phyloP scores from a whole-genome alignment of 164 flowering plant species.

The Echeveria elegans region DNA sequence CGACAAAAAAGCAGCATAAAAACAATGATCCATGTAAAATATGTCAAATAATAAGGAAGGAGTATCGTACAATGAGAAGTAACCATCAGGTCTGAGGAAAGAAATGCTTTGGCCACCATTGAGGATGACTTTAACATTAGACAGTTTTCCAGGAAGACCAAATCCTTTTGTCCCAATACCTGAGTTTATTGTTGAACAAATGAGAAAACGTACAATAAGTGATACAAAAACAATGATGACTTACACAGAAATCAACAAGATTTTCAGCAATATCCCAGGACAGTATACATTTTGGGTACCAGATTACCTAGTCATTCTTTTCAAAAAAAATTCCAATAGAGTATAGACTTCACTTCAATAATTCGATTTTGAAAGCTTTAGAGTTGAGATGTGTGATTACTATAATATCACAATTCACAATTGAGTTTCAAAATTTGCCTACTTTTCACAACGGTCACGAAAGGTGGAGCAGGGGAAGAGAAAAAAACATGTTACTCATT shows the following conservation, averaged over 20 bases:
- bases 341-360: no score
- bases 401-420: no score
- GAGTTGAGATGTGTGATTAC: no score
- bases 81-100: slow-evolving; percentile 87
- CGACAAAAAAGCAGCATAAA: neutral
- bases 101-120: slow-evolving; percentile 85
- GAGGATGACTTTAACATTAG: slow-evolving; percentile 70
- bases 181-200: slow-evolving; percentile 9
- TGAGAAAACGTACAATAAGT: neutral
- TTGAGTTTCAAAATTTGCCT: no score
- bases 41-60: neutral
- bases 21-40: neutral
- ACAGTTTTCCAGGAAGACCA: slow-evolving; percentile 48
- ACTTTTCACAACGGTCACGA: no score
- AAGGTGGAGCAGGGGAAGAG: no score
- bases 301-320: no score
- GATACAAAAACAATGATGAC: neutral
- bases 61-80: slow-evolving; percentile 92
- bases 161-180: slow-evolving; percentile 46
- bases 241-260: neutral
- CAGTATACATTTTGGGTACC: no score
- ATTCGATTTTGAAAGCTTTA: no score
- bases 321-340: no score
- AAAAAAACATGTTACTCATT: no score
- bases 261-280: no score